phyloP scores from a whole-genome alignment of 208 protist genomes.

The Trichomonas tenax region DNA sequence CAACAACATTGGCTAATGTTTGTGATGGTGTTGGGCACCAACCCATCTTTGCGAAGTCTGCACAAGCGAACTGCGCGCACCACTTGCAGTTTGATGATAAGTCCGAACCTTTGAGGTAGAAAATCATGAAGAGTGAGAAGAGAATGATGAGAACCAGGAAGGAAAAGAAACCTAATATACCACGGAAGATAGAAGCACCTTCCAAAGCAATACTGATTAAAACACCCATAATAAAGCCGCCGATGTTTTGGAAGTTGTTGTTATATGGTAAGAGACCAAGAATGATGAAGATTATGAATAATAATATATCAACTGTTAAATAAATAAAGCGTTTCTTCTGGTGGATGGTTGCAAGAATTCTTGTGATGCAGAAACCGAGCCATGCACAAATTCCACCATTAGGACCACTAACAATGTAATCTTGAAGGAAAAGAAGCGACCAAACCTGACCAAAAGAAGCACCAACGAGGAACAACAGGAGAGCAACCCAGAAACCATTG shows the following conservation, averaged over 20 bases:
- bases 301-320: background rate
- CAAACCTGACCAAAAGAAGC: background rate
- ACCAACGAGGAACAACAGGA: background rate
- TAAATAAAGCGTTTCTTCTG: background rate
- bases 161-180: background rate
- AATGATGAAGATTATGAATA: background rate
- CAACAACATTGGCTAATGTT: background rate
- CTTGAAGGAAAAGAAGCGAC: background rate
- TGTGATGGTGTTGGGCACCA: background rate
- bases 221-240: background rate
- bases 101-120: background rate
- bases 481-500: background rate
- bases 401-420: background rate
- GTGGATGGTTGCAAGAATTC: background rate
- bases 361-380: background rate
- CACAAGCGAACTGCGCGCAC: background rate
- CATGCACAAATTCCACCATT: background rate
- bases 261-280: background rate
- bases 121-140: background rate
- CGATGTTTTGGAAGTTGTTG: background rate
- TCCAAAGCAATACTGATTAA: background rate
- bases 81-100: background rate
- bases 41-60: background rate
- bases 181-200: background rate
- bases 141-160: background rate